phyloP scores from a whole-genome alignment of 306 rosid species.

The Clitoria ternatea region DNA sequence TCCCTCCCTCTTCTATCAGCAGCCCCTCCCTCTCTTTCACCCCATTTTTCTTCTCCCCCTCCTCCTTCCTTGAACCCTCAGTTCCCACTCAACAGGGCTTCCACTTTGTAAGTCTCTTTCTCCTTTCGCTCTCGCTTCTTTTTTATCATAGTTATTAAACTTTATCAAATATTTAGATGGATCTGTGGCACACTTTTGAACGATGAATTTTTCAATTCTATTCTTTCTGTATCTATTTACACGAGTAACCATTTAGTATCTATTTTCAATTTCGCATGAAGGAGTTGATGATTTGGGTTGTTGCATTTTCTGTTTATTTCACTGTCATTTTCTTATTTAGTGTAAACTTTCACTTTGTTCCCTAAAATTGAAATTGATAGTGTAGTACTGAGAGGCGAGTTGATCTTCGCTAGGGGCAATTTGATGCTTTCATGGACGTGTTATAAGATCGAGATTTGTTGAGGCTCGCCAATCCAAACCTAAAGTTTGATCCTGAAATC shows the following conservation, averaged over 20 bases:
- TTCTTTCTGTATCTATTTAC: neutral
- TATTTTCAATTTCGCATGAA: neutral
- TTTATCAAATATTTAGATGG: neutral
- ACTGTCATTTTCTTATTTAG: neutral
- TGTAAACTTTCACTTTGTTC: no score
- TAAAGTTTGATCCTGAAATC: no score
- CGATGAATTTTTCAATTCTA: neutral
- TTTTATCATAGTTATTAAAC: neutral
- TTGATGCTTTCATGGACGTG: no score
- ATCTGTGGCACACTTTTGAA: slow-evolving; percentile 20
- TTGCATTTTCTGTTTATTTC: neutral
- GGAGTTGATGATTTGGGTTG: neutral
- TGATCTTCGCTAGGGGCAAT: no score
- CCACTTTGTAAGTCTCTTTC: slow-evolving; percentile 31
- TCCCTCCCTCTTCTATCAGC: neutral
- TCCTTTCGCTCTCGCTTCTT: neutral
- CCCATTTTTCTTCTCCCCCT: neutral
- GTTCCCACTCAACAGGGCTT: slow-evolving; percentile 15
- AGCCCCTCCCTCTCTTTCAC: neutral
- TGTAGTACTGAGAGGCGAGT: no score
- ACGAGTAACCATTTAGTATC: neutral
- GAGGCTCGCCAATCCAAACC: no score
- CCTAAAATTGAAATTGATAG: no score
- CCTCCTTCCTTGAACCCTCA: slow-evolving; percentile 24
- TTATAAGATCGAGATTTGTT: no score